Percentiles rank a stretch among this genome's conserved stretches.
These are phyloP conservation scores for Yamadazyma sp. DNA, from an alignment of 805 yeast genomes.

Conservation along the genomic window DNA sequence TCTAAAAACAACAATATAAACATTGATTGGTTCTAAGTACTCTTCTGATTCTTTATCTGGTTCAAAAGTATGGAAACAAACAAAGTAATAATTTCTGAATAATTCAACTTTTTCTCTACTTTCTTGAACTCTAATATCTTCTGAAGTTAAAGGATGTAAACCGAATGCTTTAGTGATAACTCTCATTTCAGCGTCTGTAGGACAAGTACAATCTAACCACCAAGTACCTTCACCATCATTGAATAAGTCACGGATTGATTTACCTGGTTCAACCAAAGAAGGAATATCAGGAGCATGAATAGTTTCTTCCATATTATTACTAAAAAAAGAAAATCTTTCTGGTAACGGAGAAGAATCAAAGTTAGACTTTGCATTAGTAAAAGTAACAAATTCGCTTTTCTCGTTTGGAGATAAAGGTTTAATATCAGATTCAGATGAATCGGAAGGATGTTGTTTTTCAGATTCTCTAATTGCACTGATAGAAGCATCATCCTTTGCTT, in stretches of 20 bases:
- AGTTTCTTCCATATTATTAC: conserved; percentile 80
- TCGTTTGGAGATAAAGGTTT: conserved; percentile 2
- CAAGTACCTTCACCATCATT: conserved; percentile 73
- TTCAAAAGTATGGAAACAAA: conserved; percentile 95
- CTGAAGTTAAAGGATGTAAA: conserved; percentile 96
- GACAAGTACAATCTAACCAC: conserved; percentile 96
- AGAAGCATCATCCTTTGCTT: conserved; percentile 1
- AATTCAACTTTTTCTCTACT: conserved; percentile 96
- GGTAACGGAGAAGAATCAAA: conserved; percentile 35
- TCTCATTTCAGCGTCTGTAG: conserved; percentile 94
- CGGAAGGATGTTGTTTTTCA: conserved; percentile 9
- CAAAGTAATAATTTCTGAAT: conserved; percentile 86
- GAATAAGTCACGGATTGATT: conserved; percentile 67
- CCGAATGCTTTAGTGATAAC: conserved; percentile 91
- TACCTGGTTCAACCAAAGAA: conserved; percentile 63
- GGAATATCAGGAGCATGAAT: conserved; percentile 87
- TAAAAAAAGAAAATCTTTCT: conserved; percentile 80
- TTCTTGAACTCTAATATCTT: conserved; percentile 95
- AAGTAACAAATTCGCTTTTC: conserved; percentile 12
- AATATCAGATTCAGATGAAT: conserved; percentile 9
- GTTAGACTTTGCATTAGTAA: conserved; percentile 6
- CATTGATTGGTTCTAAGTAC: conserved; percentile 76
- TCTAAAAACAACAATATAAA: conserved; percentile 62
- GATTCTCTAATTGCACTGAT: conserved; percentile 2
- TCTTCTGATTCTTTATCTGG: conserved; percentile 78